Evolutionary conservation across 371 early-diverging fungal genomes (phyloP).

Genomic region (Mucor saturninus): DNA sequence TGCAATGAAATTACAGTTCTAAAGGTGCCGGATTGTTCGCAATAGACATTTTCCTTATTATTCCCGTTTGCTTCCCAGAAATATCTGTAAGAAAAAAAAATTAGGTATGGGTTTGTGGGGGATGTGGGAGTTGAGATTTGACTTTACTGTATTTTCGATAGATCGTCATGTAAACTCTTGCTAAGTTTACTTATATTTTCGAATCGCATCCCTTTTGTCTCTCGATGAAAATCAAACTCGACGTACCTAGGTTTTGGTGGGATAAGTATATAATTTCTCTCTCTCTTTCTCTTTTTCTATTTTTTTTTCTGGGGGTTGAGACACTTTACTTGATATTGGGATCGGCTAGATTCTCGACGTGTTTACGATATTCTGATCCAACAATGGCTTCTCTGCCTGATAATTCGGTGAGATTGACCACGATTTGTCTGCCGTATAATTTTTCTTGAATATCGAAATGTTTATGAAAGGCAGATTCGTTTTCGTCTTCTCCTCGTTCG

Average conservation of each 20-base stretch:
- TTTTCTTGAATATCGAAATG: constrained; percentile 74
- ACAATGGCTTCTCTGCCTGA: constrained; percentile 60
- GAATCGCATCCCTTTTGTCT: constrained; percentile 60
- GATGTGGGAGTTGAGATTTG: not conserved
- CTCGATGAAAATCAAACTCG: constrained; percentile 94
- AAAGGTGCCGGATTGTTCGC: constrained; percentile 49
- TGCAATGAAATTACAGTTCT: constrained; percentile 42
- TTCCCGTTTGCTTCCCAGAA: constrained; percentile 44
- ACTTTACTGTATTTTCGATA: constrained; percentile 50
- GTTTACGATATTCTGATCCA: constrained; percentile 51
- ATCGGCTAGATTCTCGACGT: constrained; percentile 48
- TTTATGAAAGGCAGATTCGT: constrained; percentile 46
- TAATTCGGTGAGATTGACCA: constrained; percentile 80
- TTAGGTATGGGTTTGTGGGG: too few species aligned
- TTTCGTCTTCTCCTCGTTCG: constrained; percentile 63
- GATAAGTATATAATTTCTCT: not conserved
- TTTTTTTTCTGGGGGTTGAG: too few species aligned
- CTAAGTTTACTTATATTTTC: constrained; percentile 57
- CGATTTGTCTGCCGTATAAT: constrained; percentile 77
- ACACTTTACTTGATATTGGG: constrained; percentile 47
- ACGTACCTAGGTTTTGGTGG: constrained; percentile 59
- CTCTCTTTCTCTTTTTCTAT: not conserved
- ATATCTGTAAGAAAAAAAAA: constrained; percentile 28
- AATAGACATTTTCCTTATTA: constrained; percentile 26
- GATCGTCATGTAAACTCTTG: constrained; percentile 46